phyloP scores from a whole-genome alignment of 257 asterid genomes.

The Orobanche coerulescens region DNA sequence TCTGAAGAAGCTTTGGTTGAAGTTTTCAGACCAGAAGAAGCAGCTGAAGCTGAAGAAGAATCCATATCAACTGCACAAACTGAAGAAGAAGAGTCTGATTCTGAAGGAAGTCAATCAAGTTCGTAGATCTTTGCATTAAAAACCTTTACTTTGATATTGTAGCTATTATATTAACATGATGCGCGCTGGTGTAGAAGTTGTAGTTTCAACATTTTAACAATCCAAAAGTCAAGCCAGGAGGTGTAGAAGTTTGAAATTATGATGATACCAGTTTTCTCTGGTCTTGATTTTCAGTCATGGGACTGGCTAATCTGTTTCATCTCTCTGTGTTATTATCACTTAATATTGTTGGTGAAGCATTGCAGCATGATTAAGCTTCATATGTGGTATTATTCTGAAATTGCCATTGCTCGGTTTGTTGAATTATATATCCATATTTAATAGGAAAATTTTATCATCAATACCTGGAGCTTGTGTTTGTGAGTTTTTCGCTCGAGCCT shows the following conservation, averaged over 20 bases:
- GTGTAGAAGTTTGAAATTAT: not conserved
- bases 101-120: not conserved
- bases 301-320: not conserved
- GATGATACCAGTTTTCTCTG: not conserved
- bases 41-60: no score
- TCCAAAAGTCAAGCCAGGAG: not conserved
- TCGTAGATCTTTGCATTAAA: conserved; percentile 15
- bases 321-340: not conserved
- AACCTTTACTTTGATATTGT: not conserved
- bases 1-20: conserved; percentile 22
- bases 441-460: not conserved
- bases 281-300: not conserved
- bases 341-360: not conserved
- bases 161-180: not conserved
- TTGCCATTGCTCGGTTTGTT: no score
- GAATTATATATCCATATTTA: not conserved
- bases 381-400: not conserved
- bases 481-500: no score
- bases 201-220: not conserved
- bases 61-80: conserved; percentile 7
- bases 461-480: no score
- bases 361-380: not conserved
- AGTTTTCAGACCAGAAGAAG: no score
- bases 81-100: conserved; percentile 7
- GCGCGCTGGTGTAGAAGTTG: conserved; percentile 6